Base-by-base conservation (phyloP, 2,329 filamentous ascomycete species). In the Aureobasidium sp. region DNA sequence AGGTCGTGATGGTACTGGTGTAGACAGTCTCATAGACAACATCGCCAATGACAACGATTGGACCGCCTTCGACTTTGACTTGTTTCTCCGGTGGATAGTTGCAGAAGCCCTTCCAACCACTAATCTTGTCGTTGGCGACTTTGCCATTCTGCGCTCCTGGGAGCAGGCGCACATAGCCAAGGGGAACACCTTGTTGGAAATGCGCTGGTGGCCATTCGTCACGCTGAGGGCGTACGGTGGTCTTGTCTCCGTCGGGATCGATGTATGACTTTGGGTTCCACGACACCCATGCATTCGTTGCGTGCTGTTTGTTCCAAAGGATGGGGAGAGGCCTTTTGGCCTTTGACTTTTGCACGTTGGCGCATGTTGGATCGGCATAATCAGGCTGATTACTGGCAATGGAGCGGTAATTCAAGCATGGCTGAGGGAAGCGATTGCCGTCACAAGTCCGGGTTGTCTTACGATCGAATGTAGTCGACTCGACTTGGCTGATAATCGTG, bases 251-350 rank as follows among this genome's bases (percentile, higher is more conserved):
- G 25, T 48, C 45, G 20, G 45, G 45, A 48, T 48, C 45, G 45
- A n/a, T 48, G 45, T 48, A 48, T n/a, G 45, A 48, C 25, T 48
- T 27, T 48, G 45, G 45, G 25, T 27, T n/a, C 45, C 45, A 48
- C 20, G 45, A 48, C 45, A 48, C 45, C 45, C 45, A 48, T 27
- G 45, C 45, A 48, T 48, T 48, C 45, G 20, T 48, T 27, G 45
- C 45, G 45, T 48, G 45, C 45, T 48, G 45, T 27, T 48, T 48
- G 45, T 48, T 48, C 45, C 45, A 48, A 48, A 48, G 45, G 20
- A n/a, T 48, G 20, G 45, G 45, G 25, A 48, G 45, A n/a, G 45
- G 45, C 20, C 45, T n/a, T 27, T 48, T 48, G 25, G 45, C 20
- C 45, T 48, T 48, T 48, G 45, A 48, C 45, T n/a, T 27, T 27